Evolutionary conservation across 352 stramenopile genomes (phyloP).

Genomic region (Phytophthora aleatoria): DNA sequence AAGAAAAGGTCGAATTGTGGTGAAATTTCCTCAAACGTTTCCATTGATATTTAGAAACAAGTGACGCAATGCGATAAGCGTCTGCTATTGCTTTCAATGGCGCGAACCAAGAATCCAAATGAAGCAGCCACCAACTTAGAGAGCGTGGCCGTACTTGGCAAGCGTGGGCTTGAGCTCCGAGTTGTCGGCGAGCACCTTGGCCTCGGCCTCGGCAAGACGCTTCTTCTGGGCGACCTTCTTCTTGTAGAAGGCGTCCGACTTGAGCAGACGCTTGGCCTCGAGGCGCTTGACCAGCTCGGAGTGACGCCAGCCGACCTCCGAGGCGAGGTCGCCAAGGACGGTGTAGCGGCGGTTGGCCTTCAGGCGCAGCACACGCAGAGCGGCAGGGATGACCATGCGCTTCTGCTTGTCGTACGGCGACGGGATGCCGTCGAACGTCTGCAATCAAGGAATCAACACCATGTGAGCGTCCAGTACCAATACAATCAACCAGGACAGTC

Average conservation of each 20-base stretch:
- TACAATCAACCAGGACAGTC: neutral
- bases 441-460: neutral
- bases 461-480: neutral
- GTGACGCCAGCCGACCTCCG: slow-evolving; percentile 98
- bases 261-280: slow-evolving; percentile 94
- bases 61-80: slow-evolving; percentile 15
- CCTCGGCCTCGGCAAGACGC: slow-evolving; percentile 83
- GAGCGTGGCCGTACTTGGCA: slow-evolving; percentile 76
- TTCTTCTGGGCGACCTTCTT: slow-evolving; percentile 95
- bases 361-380: slow-evolving; percentile 94
- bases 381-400: slow-evolving; percentile 97
- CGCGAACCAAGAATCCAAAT: slow-evolving; percentile 36
- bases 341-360: slow-evolving; percentile 95
- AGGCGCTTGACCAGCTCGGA: slow-evolving; percentile 93
- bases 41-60: slow-evolving; percentile 42
- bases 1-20: neutral
- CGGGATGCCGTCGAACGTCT: slow-evolving; percentile 99
- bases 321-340: slow-evolving; percentile 94
- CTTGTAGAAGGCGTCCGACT: slow-evolving; percentile 97
- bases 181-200: slow-evolving; percentile 90
- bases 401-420: slow-evolving; percentile 99
- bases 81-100: slow-evolving; percentile 32
- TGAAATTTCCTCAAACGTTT: slow-evolving; percentile 48
- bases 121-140: slow-evolving; percentile 51
- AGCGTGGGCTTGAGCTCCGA: slow-evolving; percentile 87